Base-by-base conservation (phyloP, 1,284 basidiomycete species). In the Singerocomus inundabilis region DNA sequence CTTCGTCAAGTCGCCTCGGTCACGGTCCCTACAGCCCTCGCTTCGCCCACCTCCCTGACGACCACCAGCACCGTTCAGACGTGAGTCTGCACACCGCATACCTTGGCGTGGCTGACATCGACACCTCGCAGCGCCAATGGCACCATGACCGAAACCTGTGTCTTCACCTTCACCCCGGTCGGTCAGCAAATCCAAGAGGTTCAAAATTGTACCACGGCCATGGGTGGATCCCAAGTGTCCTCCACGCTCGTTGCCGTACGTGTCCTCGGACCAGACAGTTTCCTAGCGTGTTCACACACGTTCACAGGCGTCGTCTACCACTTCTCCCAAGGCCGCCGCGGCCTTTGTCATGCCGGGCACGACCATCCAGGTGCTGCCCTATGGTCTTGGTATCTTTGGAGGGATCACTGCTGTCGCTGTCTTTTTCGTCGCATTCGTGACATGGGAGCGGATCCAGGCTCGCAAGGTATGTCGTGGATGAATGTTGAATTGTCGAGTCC, bases 381-480 rank as follows among this genome's bases (percentile, higher is more conserved):
- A 91, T 55, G 89, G 89, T 58, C 74, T 92, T 43, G 86, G 85
- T 49, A 77, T 92, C 16, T 91, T 88, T 63, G 88, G 85, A 40
- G 88, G 86, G 57, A 85, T 92, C 53, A 88, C 87, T 24, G 83
- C 85, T 11, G 84, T 91, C 61, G 85, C 83, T 18, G 67, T 92
- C 58, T 82, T 86, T 55, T 81, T 87, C n/a, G 85, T 92, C 54
- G 84, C 78, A 46, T 71, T 89, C 61, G 88, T 91, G 52, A 91
- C 88, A 21, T 89, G 85, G 63, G 88, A 91, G 73, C 78, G 89
- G 45, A 83, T 87, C 28, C 88, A 85, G 68, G 87, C 88, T 65
- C 83, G 88, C 73, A 88, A 81, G 79, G 87, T 86, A 47, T 44
- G 76, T 70, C 33, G 42, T 52, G 15, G 13, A 24, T 15, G 10